These are phyloP conservation scores for Boletellus ananas DNA, from an alignment of 768 basidiomycete species.

Conservation along the genomic window DNA sequence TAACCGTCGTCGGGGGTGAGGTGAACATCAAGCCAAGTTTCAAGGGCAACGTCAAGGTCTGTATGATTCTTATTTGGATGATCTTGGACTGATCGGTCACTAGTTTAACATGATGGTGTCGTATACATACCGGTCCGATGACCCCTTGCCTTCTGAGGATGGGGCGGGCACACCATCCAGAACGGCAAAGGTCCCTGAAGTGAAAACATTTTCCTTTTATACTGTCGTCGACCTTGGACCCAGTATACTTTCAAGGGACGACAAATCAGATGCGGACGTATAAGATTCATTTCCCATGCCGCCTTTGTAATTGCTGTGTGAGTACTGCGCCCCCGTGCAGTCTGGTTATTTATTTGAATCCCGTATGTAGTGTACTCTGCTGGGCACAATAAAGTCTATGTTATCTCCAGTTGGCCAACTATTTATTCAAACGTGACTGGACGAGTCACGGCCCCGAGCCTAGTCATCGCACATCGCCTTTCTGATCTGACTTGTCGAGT, in stretches of 20 bases:
- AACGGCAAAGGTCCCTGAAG: constrained; percentile 56
- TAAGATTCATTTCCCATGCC: constrained; percentile 2
- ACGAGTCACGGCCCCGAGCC: background rate
- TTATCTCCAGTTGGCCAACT: no score
- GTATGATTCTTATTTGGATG: constrained; percentile 19
- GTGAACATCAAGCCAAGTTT: constrained; percentile 81
- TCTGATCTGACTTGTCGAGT: constrained; percentile 1
- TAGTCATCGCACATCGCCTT: background rate
- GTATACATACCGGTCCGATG: constrained; percentile 92
- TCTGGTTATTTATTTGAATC: background rate
- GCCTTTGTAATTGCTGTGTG: background rate
- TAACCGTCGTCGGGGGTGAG: constrained; percentile 85
- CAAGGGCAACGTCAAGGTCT: constrained; percentile 72
- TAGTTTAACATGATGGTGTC: constrained; percentile 94
- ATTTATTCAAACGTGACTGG: background rate
- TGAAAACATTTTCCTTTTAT: constrained; percentile 89
- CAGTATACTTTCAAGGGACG: constrained; percentile 61
- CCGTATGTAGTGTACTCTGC: background rate
- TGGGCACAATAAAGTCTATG: no score
- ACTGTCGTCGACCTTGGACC: constrained; percentile 76
- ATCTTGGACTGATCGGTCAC: constrained; percentile 1
- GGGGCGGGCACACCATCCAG: constrained; percentile 46
- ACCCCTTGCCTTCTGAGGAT: constrained; percentile 63
- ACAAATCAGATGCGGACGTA: constrained; percentile 27
- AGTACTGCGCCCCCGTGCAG: background rate